phyloP scores from a whole-genome alignment of 192 early-diverging fungal genomes.

The Thamnidium elegans region DNA sequence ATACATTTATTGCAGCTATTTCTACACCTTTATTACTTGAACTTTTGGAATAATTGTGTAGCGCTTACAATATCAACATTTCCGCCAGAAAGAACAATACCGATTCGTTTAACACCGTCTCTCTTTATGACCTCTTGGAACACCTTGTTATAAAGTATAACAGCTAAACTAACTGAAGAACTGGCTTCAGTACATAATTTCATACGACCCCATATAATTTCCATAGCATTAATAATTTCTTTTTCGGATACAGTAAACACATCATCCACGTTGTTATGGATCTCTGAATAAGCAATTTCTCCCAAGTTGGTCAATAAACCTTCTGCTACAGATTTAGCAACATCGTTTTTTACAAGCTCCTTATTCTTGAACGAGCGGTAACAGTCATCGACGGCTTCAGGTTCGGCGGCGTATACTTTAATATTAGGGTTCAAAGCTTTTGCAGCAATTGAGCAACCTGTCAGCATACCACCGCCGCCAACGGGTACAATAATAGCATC shows the following conservation, averaged over 20 bases:
- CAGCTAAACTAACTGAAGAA: constrained; percentile 49
- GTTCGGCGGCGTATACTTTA: constrained; percentile 53
- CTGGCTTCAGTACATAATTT: constrained; percentile 55
- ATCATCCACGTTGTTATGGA: constrained; percentile 45
- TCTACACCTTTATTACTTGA: not conserved
- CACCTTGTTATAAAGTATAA: constrained; percentile 40
- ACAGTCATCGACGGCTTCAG: constrained; percentile 38
- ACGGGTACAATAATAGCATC: constrained; percentile 54
- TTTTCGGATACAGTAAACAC: constrained; percentile 53
- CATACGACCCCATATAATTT: constrained; percentile 47
- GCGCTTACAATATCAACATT: constrained; percentile 46
- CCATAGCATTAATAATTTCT: constrained; percentile 49
- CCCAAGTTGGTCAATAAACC: constrained; percentile 50
- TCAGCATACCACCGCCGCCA: constrained; percentile 55
- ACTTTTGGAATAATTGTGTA: constrained; percentile 24
- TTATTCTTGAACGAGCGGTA: constrained; percentile 29
- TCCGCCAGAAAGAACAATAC: constrained; percentile 50
- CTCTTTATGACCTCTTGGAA: constrained; percentile 19
- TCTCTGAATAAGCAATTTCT: constrained; percentile 44
- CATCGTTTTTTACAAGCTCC: not conserved
- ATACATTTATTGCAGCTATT: too few relatives aligned
- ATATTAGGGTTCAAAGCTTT: constrained; percentile 34
- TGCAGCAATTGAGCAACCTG: constrained; percentile 45
- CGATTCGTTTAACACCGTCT: constrained; percentile 40
- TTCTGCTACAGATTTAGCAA: constrained; percentile 45